A percentile compares a stretch with the other conserved stretches of the same genome.
phyloP scores from a whole-genome alignment of 2,329 filamentous ascomycete species.

The Cladosporium sp. region DNA sequence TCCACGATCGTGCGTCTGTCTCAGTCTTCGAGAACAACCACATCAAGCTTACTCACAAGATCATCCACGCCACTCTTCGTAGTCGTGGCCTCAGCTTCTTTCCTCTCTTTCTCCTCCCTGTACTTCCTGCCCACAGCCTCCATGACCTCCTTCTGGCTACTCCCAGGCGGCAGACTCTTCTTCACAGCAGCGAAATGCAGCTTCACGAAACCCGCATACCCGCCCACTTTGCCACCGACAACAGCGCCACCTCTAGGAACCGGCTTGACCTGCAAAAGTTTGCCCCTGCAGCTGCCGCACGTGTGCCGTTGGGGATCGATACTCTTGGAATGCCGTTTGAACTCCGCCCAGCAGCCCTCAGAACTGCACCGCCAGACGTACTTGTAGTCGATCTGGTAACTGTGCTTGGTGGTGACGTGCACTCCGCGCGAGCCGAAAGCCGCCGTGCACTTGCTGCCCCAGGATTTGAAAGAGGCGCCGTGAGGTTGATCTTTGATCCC shows the following conservation, averaged over 20 bases:
- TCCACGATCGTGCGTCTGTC: too few species aligned
- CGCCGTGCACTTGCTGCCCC: constrained; percentile 57
- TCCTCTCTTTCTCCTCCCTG: constrained; percentile 44
- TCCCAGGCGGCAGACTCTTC: constrained; percentile 49
- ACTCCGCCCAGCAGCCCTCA: constrained; percentile 61
- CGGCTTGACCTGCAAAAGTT: constrained; percentile 74
- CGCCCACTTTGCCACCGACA: constrained; percentile 34
- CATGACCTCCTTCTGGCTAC: constrained; percentile 66
- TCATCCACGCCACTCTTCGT: constrained; percentile 15
- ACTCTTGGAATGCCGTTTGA: constrained; percentile 80
- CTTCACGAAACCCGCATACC: constrained; percentile 61
- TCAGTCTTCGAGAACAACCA: constrained; percentile 21
- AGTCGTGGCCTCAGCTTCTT: background rate
- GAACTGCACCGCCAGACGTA: constrained; percentile 75
- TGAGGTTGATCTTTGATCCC: constrained; percentile 73
- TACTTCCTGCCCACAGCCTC: constrained; percentile 61
- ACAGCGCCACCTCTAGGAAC: constrained; percentile 50
- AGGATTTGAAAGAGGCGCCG: constrained; percentile 77
- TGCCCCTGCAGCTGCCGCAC: constrained; percentile 70
- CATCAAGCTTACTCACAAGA: constrained; percentile 17
- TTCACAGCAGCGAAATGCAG: constrained; percentile 62
- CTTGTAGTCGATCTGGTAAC: constrained; percentile 86
- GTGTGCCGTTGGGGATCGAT: constrained; percentile 68
- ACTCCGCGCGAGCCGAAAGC: constrained; percentile 60
- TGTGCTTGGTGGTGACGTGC: constrained; percentile 82